Conservation (phyloP, 495 filamentous ascomycete species). For the Penicillium turbatum region DNA sequence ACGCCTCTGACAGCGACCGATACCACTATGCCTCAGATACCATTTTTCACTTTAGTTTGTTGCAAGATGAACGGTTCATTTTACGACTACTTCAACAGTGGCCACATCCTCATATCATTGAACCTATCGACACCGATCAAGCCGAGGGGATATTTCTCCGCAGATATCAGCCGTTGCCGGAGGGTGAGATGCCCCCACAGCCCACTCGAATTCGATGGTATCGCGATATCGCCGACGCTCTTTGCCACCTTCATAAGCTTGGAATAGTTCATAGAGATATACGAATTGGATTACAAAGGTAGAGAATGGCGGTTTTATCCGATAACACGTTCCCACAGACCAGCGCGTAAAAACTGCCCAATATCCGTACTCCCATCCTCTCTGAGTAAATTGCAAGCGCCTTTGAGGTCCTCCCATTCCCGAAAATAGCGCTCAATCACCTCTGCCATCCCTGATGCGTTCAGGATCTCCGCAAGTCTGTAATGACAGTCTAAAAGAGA, state of each 20-base stretch:
- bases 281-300: too few species aligned
- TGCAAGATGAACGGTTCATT: conserved; percentile 21
- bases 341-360: neutral
- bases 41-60: conserved; percentile 22
- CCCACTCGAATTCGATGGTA: conserved; percentile 14
- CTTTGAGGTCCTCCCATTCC: neutral
- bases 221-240: conserved; percentile 14
- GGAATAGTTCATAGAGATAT: conserved; percentile 18
- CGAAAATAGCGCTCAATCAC: neutral
- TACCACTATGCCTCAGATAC: conserved; percentile 26
- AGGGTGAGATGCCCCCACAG: conserved; percentile 9
- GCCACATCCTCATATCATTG: conserved; percentile 26
- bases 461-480: conserved; percentile 7
- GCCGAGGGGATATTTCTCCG: conserved; percentile 22
- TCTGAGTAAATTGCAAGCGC: neutral
- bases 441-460: conserved; percentile 13
- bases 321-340: too few species aligned
- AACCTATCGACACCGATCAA: conserved; percentile 22
- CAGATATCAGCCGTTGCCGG: conserved; percentile 16
- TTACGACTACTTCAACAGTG: conserved; percentile 20
- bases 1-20: conserved; percentile 14
- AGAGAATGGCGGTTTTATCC: too few species aligned
- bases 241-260: conserved; percentile 18
- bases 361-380: neutral
- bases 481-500: conserved; percentile 8